phyloP scores from a whole-genome alignment of 345 rosid genomes.

The Euphorbia tirucalli region DNA sequence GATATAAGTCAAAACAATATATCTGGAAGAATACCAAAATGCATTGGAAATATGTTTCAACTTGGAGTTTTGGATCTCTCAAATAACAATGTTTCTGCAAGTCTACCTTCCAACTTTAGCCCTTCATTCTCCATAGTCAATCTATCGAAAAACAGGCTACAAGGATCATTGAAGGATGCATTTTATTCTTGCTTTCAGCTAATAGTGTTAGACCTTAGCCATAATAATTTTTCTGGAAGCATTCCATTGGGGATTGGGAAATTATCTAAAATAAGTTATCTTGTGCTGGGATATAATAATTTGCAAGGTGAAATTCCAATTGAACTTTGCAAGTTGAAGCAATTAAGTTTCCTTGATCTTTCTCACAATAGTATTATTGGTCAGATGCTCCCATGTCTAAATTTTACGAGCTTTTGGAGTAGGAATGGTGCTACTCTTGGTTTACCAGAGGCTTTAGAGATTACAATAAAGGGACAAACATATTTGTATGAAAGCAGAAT shows the following conservation, averaged over 20 bases:
- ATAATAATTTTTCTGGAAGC: slow-evolving; percentile 12
- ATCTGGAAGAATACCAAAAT: not conserved
- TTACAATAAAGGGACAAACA: not conserved
- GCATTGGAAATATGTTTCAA: not conserved
- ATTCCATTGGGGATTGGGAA: slow-evolving; percentile 23
- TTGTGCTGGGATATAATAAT: slow-evolving; percentile 21
- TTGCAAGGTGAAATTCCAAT: slow-evolving; percentile 19
- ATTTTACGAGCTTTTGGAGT: not conserved
- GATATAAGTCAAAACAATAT: slow-evolving; percentile 1
- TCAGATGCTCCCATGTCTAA: slow-evolving; percentile 13
- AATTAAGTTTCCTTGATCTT: not conserved
- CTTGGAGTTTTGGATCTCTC: slow-evolving; percentile 17
- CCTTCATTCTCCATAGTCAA: not conserved
- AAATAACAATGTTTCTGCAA: not conserved
- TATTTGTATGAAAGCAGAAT: not conserved
- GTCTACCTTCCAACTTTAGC: not conserved
- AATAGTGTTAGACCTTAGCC: not conserved
- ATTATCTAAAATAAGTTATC: not conserved
- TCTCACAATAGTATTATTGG: slow-evolving; percentile 11
- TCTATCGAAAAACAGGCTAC: not conserved
- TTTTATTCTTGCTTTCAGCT: not conserved
- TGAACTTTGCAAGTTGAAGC: slow-evolving; percentile 18
- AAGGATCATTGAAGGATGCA: not conserved
- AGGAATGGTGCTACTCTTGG: not conserved
- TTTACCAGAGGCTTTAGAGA: not conserved